Evolutionary conservation across 2,329 filamentous ascomycete species (phyloP).

Genomic region (Triangularia verruculosa): DNA sequence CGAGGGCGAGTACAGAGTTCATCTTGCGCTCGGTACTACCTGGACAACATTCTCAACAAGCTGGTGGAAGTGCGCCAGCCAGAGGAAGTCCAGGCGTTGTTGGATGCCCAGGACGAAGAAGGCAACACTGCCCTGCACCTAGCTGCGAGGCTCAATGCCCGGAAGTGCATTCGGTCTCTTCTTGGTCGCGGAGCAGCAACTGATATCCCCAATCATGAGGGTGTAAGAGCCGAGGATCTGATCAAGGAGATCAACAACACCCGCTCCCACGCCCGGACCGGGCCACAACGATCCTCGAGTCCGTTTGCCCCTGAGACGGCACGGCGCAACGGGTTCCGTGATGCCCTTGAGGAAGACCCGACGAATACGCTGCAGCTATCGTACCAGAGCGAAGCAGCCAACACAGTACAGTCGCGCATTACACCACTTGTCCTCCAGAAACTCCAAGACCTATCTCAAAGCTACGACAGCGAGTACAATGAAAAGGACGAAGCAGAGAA

Average conservation of each 20-base stretch:
- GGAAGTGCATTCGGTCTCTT: constrained; percentile 82
- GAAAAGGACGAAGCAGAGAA: constrained; percentile 69
- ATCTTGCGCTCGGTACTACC: constrained; percentile 86
- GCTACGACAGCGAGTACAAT: constrained; percentile 71
- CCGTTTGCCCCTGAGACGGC: constrained; percentile 63
- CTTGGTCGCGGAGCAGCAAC: constrained; percentile 77
- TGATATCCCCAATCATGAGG: constrained; percentile 77
- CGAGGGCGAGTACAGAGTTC: constrained; percentile 78
- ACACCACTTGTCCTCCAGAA: constrained; percentile 68
- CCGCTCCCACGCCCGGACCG: constrained; percentile 53
- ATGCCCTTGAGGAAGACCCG: constrained; percentile 43
- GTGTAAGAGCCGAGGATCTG: constrained; percentile 79
- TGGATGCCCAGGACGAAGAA: constrained; percentile 79
- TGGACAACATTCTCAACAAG: constrained; percentile 85
- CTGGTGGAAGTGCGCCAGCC: constrained; percentile 75
- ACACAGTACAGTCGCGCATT: constrained; percentile 66
- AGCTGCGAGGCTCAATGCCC: constrained; percentile 76
- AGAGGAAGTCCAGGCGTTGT: constrained; percentile 70
- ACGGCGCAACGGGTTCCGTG: constrained; percentile 52
- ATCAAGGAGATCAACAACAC: constrained; percentile 72
- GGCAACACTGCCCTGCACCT: constrained; percentile 83
- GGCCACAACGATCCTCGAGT: constrained; percentile 72
- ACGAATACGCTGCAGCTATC: constrained; percentile 37
- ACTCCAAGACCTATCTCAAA: constrained; percentile 65
- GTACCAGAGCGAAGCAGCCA: constrained; percentile 64